Base-by-base conservation (phyloP, 2,329 filamentous ascomycete species). In the Coniella lustricola region DNA sequence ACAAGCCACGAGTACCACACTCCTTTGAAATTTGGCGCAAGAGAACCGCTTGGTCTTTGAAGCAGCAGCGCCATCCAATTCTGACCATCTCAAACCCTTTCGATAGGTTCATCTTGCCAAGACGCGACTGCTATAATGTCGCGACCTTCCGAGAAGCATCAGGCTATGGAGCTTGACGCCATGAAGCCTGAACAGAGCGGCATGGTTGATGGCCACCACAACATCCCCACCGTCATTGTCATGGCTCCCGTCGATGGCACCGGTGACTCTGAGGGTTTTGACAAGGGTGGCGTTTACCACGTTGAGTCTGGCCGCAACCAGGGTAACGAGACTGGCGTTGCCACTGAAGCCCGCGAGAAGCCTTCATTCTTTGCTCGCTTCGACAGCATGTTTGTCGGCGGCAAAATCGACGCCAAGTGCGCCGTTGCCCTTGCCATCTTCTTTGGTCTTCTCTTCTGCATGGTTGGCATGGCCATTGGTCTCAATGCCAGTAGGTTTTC, bases 381-480 rank as follows among this genome's bases (percentile, higher is more conserved):
- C 44, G 38, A 22, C 25, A n/a, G n/a, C n/a, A n/a, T n/a, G n/a
- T n/a, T n/a, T n/a, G n/a, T n/a, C n/a, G n/a, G n/a, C 20, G 33
- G 39, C 32, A n/a, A 37, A 20, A 34, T 35, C 44, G 13, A 35
- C 33, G 12, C 38, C 31, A 42, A 25, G 25, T 18, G 12, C 16
- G 20, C 12, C 8, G n/a, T 29, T 17, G 25, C 12, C 16, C 31
- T 17, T 14, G 16, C 20, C 16, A 25, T 17, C 9, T 13, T 50
- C 16, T 33, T 52, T 14, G 17, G 18, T 29, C 14, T 50, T 14
- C 29, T 49, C 7, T 35, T 31, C 34, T 17, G 50, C 31, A 39
- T 52, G 16, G 43, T 42, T 9, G n/a, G 47, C 43, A 31, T 39
- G 2, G 40, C 32, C 33, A 5, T 16, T 16, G 40, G 31, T n/a